Base-by-base conservation (phyloP, 2,329 filamentous ascomycete genomes). In the Aspergillus udagawae region DNA sequence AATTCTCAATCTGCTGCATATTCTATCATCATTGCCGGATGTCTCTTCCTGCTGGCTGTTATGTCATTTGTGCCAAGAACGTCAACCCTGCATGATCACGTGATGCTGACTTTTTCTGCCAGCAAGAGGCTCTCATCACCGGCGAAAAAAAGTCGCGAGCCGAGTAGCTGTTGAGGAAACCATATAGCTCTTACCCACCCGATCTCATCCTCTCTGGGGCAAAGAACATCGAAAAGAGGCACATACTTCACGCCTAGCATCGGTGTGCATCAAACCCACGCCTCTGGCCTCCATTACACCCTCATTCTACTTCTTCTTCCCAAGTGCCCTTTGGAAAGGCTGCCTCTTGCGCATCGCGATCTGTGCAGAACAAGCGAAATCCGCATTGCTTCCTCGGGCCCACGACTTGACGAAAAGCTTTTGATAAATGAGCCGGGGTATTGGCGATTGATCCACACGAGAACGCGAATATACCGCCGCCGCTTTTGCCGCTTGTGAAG, bases 341-440 rank as follows among this genome's bases (percentile, higher is more conserved):
- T 38, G 49, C 47, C 52, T 63, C 56, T 62, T 59, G 62, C 60
- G 57, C 55, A 53, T 60, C 57, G 62, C 62, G 56, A 61, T 53
- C 56, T 48, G 55, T 55, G 42, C 53, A 38, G 49, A 49, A 49
- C 50, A 17, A 28, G 49, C 52, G 49, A 44, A 51, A 45, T 49
- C 49, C 54, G 4, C 23, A 47, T 23, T 14, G n/a, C 21, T 47
- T 23, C 10, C 5, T 47, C 21, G 4, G 10, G 5, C 20, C 23
- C n/a, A 14, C 44, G 21, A 4, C 44, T 23, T 47, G 21, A 47
- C 21, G 21, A 23, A 47, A 14, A 47, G 44, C n/a, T 23, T 21
- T 47, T 6, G 21, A 47, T 25, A 23, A 12, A 23, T 25, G 44
- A 47, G 44, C 44, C 10, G 44, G 44, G 17, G 14, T 47, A 47